These are phyloP conservation scores for Gliomastix tumulicola DNA, from an alignment of 2,329 filamentous ascomycete species.

Conservation along the genomic window DNA sequence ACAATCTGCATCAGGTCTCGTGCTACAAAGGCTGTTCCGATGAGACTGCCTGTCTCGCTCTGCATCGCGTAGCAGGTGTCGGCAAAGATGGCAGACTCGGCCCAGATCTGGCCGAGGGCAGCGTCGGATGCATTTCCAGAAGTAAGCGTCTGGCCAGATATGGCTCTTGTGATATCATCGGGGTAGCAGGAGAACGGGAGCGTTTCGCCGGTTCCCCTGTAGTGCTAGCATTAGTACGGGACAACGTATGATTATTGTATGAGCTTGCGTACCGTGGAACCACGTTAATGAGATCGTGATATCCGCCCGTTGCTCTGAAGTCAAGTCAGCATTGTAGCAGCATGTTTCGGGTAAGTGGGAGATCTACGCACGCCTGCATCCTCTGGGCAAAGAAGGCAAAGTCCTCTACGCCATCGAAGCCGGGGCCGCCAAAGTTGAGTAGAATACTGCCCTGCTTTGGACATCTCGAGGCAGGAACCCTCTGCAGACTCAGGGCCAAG, in stretches of 20 bases:
- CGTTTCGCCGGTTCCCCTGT: constrained; percentile 15
- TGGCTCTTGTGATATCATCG: not conserved
- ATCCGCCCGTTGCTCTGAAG: constrained; percentile 14
- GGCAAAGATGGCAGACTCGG: constrained; percentile 8
- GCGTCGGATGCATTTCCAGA: constrained; percentile 10
- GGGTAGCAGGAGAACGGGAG: constrained; percentile 16
- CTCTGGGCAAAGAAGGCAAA: not conserved
- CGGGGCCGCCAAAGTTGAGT: constrained; percentile 30
- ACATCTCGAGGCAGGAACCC: constrained; percentile 16
- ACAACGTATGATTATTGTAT: not conserved
- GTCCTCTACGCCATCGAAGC: constrained; percentile 7
- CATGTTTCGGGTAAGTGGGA: not conserved
- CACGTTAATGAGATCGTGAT: constrained; percentile 16
- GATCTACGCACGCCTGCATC: constrained; percentile 1
- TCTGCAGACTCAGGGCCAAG: constrained; percentile 21
- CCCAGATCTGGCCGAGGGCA: constrained; percentile 13
- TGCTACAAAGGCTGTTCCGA: constrained; percentile 35
- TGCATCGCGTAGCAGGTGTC: constrained; percentile 10
- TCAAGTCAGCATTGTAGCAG: not conserved
- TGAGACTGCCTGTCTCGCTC: constrained; percentile 20
- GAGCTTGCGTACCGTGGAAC: constrained; percentile 13
- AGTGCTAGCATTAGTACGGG: too few relatives aligned
- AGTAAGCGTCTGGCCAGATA: not conserved
- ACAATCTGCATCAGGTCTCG: constrained; percentile 36
- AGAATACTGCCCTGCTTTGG: constrained; percentile 27